Evolutionary conservation across 169 alveolate genomes (phyloP), one percentile per base, ranked within the genome.

Genomic region (Theileria sp.): DNA sequence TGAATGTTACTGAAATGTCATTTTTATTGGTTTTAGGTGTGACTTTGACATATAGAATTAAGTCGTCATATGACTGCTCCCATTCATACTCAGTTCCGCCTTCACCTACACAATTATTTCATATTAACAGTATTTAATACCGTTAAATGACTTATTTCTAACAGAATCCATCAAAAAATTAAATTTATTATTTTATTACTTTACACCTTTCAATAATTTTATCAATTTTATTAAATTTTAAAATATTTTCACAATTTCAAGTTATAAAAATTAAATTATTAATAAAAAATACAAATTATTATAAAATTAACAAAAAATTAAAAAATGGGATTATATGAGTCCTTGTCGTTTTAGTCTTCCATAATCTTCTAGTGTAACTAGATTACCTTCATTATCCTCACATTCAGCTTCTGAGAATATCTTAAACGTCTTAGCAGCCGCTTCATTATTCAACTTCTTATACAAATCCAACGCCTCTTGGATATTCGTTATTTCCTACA

Each of bases 351-450:
- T 91, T 75, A 97, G 88, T 86, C 96, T 99, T 61, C 92, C 93
- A 72, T 93, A 96, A 72, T 98, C 95, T 81, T 96, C 96, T 77
- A 94, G 94, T 64, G 89, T 95, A 92, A 96, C 87, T 26, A 98
- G 95, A 77, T 98, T 98, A 10, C 99, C 99, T 75, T 96, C 94
- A 6, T 96, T 88, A 93, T 98, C 99, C 79, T 98, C 99, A 88
- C 96, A 96, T 83, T 98, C 99, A 61, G 97, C 96, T 80, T 96
- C 97, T 51, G 93, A 93, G 28, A 95, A 98, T 0, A 96, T 96
- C 75, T 94, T 94, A 81, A 97, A 96, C 78, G 95, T 92, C 78
- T 94, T 84, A 73, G 87, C 89, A 61, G 95, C 97, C 74, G 96
- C 94, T 56, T 96, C 97, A 65, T 92, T 91, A 77, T 93, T 88